These are phyloP conservation scores for Cytospora schulzeri DNA, from an alignment of 2,329 filamentous ascomycete genomes.

Conservation along the genomic window DNA sequence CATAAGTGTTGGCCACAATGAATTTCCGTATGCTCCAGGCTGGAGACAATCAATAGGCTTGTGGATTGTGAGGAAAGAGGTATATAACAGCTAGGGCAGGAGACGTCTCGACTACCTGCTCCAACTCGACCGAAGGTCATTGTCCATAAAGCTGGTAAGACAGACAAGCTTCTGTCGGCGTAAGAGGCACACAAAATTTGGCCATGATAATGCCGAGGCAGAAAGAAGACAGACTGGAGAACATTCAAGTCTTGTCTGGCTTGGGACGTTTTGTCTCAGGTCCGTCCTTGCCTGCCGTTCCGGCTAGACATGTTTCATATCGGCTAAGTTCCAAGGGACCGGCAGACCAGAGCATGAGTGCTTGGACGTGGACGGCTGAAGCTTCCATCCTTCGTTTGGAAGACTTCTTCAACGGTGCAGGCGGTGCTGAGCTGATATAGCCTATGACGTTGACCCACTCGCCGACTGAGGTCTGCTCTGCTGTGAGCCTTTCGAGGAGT, in stretches of 20 bases:
- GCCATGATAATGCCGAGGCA: neutral
- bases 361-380: slow-evolving; percentile 61
- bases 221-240: neutral
- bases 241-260: neutral
- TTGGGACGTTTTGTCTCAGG: neutral
- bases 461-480: slow-evolving; percentile 69
- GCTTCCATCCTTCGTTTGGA: slow-evolving; percentile 15
- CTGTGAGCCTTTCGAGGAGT: slow-evolving; percentile 65
- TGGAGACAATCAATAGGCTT: neutral
- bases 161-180: neutral
- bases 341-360: slow-evolving; percentile 75
- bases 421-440: slow-evolving; percentile 57
- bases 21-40: neutral
- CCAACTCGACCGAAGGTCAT: neutral
- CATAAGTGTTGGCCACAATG: neutral
- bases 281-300: slow-evolving; percentile 26
- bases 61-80: neutral
- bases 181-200: neutral
- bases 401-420: slow-evolving; percentile 5
- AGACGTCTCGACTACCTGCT: neutral
- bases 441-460: slow-evolving; percentile 89
- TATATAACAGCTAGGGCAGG: neutral
- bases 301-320: slow-evolving; percentile 65
- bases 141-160: neutral
- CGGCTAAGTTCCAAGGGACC: slow-evolving; percentile 69